Evolutionary conservation across 352 stramenopile genomes (phyloP).

Genomic region (Phytopythium kandeliae): DNA sequence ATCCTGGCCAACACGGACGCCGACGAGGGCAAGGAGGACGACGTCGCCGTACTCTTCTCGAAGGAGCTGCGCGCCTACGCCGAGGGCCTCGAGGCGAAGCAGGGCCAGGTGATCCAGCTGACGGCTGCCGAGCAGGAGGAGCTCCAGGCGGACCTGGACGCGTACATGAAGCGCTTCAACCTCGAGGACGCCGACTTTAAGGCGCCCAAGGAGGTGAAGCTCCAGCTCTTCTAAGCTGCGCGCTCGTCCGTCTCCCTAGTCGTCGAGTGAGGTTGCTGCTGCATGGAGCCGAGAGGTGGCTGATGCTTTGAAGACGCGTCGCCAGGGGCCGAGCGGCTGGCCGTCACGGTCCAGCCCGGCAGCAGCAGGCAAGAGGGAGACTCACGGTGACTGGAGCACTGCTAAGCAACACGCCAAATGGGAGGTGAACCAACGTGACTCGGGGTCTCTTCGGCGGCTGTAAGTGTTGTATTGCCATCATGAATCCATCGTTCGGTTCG

Average conservation of each 20-base stretch:
- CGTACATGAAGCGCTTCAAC: conserved; percentile 85
- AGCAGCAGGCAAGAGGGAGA: neutral
- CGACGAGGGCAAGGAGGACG: conserved; percentile 80
- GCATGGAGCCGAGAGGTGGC: neutral
- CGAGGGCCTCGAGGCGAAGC: conserved; percentile 65
- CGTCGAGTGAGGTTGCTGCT: conserved; percentile 3
- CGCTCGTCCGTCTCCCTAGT: conserved; percentile 1
- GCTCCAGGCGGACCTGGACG: conserved; percentile 77
- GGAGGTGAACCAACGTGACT: conserved; percentile 7
- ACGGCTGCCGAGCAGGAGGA: conserved; percentile 71
- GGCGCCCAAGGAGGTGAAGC: conserved; percentile 80
- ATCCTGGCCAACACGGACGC: conserved; percentile 61
- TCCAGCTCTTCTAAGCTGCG: conserved; percentile 76
- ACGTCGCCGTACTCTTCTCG: conserved; percentile 73
- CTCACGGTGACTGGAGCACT: conserved; percentile 1
- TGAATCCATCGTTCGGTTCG: neutral
- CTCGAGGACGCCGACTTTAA: conserved; percentile 76
- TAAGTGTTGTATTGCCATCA: neutral
- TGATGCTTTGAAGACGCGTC: neutral
- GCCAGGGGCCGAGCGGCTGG: neutral
- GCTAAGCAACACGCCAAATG: conserved; percentile 9
- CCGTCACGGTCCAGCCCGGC: neutral
- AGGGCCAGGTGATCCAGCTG: conserved; percentile 74
- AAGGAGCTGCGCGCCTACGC: conserved; percentile 83
- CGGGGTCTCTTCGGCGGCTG: neutral